phyloP scores from a whole-genome alignment of 1,284 basidiomycete genomes.

The Tylopilus microsporus region DNA sequence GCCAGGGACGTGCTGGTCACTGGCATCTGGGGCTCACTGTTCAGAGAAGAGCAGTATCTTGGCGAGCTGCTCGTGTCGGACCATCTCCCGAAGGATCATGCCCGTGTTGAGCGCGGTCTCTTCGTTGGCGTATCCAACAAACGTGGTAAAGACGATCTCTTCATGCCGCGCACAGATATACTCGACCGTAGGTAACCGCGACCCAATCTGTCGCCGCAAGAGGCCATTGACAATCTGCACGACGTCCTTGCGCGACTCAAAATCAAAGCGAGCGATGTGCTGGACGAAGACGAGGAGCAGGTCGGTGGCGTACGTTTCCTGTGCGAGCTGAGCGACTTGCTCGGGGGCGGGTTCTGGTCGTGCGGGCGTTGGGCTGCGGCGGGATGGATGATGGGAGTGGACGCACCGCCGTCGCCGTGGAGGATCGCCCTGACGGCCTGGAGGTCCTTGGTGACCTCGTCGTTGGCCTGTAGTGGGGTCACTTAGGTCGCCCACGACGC shows the following conservation, averaged over 20 bases:
- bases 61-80: conserved; percentile 86
- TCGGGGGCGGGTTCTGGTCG: conserved; percentile 73
- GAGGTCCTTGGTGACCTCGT: conserved; percentile 83
- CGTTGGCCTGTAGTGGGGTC: conserved; percentile 56
- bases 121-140: conserved; percentile 89
- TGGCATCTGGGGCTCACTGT: conserved; percentile 51
- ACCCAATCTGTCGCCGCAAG: conserved; percentile 87
- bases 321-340: conserved; percentile 87
- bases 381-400: not conserved
- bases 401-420: conserved; percentile 77
- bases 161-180: conserved; percentile 82
- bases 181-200: conserved; percentile 91
- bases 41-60: conserved; percentile 91
- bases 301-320: conserved; percentile 91
- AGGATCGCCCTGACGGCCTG: conserved; percentile 85
- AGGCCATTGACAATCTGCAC: conserved; percentile 95
- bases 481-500: too few species aligned
- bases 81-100: conserved; percentile 96
- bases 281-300: conserved; percentile 78
- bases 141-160: conserved; percentile 76
- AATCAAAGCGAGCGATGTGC: conserved; percentile 85
- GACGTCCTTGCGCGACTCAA: conserved; percentile 94
- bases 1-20: not conserved
- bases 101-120: conserved; percentile 96
- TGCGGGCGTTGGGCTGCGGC: conserved; percentile 1